Base-by-base conservation (phyloP, 2,329 filamentous ascomycete genomes). In the Fusarium udum region DNA sequence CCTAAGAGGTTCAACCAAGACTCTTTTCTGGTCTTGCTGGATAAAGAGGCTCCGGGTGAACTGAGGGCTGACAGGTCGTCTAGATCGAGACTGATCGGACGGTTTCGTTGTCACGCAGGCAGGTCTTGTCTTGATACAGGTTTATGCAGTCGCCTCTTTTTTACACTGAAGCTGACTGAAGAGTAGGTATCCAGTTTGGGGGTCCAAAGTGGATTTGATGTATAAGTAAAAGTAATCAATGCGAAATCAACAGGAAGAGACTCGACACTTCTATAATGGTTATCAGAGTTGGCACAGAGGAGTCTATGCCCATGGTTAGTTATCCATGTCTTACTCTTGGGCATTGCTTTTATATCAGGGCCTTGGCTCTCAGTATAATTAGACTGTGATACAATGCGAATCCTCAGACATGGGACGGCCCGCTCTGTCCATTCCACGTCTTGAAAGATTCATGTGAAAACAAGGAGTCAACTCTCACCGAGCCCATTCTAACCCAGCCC, bases 331-430 rank as follows among this genome's bases (percentile, higher is more conserved):
- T 26, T 20, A 22, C n/a, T 42, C 36, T 12, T 42, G 26, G 36
- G 36, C 57, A 32, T 28, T 43, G 46, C 24, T 46, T 65, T 60
- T 43, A 59, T 56, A 52, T 57, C 43, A 51, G 49, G 28, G 36
- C 36, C 46, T 71, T 61, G 34, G 56, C 45, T 52, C 31, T 45
- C 26, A 36, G n/a, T 31, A 32, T 46, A 28, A 28, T 28, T 28
- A 64, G 37, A 51, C 61, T 67, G 57, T 28, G 46, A 60, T 58
- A 55, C 46, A 58, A 63, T 55, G 31, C 46, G 57, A 60, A 48
- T 43, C 48, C 59, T 62, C 59, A 67, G 62, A 74, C 71, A 74
- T 74, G 71, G 66, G 48, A 67, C 71, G 71, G 71, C 67, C 71
- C 71, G 71, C 62, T 61, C 14, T 61, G 40, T 32, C 61, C 32